Evolutionary conservation across 1,284 basidiomycete genomes (phyloP).

Genomic region (Ceratobasidium sp.): DNA sequence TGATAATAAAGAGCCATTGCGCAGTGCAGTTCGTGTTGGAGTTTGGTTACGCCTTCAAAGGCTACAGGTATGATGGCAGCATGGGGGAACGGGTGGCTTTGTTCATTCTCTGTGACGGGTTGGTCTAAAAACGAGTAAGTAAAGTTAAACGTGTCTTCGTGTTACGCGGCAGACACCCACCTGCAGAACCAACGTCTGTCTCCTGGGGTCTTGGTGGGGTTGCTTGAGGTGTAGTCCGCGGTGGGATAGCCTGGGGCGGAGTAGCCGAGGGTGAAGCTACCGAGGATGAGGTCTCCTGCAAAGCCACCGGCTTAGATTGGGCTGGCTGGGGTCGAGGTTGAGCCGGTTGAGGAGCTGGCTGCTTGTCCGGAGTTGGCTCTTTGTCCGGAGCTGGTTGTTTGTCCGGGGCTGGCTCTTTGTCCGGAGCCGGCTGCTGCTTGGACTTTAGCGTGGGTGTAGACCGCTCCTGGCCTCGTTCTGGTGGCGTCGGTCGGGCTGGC

Average conservation of each 20-base stretch:
- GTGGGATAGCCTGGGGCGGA: not conserved
- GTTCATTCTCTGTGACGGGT: not conserved
- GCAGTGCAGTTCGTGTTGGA: constrained; percentile 20
- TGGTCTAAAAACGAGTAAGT: not conserved
- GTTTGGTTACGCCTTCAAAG: constrained; percentile 11
- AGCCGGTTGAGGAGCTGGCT: not conserved
- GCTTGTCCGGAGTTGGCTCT: not conserved
- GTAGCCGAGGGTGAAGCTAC: not conserved
- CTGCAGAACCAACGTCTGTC: not conserved
- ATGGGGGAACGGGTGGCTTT: not conserved
- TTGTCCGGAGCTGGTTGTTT: not conserved
- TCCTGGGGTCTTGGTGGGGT: not conserved
- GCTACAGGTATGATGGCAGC: constrained; percentile 13
- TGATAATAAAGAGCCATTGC: constrained; percentile 21
- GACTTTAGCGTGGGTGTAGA: too few species aligned
- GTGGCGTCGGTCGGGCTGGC: too few species aligned
- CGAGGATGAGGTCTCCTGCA: not conserved
- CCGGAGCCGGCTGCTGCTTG: not conserved
- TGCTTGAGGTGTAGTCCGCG: not conserved
- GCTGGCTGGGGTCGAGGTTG: not conserved
- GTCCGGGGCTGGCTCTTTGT: not conserved
- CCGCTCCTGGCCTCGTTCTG: too few species aligned
- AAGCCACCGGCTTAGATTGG: not conserved
- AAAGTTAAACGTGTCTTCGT: not conserved
- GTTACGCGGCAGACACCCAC: not conserved